Conservation (phyloP, 306 rosid species). For the Cucumis cinereus region DNA sequence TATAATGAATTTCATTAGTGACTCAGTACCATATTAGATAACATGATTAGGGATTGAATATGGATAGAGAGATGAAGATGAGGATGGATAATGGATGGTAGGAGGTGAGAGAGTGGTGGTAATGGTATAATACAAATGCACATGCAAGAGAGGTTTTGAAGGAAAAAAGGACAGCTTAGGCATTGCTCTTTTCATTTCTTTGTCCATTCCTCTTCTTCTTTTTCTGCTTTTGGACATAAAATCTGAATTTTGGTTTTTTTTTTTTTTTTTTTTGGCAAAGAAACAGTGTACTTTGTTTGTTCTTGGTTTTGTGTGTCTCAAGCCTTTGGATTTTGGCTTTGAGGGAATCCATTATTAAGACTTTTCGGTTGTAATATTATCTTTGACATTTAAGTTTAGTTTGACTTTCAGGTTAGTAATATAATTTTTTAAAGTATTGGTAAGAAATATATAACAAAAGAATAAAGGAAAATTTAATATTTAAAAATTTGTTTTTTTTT, state of each 20-base stretch:
- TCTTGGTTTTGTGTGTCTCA: neutral
- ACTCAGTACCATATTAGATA: too few relatives aligned
- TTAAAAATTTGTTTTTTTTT: too few relatives aligned
- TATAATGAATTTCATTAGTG: too few relatives aligned
- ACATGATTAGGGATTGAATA: too few relatives aligned
- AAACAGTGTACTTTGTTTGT: neutral
- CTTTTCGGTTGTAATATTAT: neutral
- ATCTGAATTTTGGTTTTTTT: neutral
- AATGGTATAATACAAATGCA: conserved; percentile 27
- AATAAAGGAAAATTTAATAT: too few relatives aligned
- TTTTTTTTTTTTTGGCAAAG: neutral
- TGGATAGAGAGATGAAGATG: conserved; percentile 17
- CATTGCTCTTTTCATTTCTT: conserved; percentile 25
- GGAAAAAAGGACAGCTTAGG: conserved; percentile 41
- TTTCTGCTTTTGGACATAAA: neutral
- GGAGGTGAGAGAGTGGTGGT: conserved; percentile 18
- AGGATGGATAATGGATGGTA: conserved; percentile 9
- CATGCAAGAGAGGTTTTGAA: conserved; percentile 28
- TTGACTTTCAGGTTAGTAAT: too few relatives aligned
- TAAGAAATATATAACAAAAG: too few relatives aligned
- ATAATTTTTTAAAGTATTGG: too few relatives aligned
- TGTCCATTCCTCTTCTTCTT: neutral
- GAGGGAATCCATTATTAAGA: neutral
- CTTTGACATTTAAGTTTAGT: too few relatives aligned
- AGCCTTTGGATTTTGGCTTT: conserved; percentile 4